Conservation (phyloP, 2,329 filamentous ascomycete genomes). For the Cladosporium velox region DNA sequence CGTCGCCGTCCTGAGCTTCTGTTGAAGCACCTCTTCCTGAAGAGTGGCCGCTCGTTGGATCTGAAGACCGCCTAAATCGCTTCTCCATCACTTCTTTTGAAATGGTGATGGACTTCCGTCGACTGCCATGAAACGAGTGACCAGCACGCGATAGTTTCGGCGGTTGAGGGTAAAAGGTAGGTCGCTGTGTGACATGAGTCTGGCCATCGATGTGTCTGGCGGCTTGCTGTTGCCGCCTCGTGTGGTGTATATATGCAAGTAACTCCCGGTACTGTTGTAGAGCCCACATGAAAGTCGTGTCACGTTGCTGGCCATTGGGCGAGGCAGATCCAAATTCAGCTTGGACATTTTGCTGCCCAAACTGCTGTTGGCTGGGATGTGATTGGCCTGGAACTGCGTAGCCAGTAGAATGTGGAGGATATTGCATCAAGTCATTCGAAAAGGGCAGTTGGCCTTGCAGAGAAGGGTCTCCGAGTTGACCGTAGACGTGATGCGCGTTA, state of each 20-base stretch:
- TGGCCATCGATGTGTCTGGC: slow-evolving; percentile 42
- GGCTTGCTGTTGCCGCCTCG: slow-evolving; percentile 43
- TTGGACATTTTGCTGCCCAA: slow-evolving; percentile 2
- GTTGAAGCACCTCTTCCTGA: not conserved
- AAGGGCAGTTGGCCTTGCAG: not conserved
- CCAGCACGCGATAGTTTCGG: slow-evolving; percentile 58
- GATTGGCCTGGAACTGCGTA: not conserved
- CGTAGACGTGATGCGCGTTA: not conserved
- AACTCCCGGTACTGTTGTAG: slow-evolving; percentile 52
- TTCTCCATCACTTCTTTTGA: slow-evolving; percentile 18
- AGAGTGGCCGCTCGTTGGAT: slow-evolving; percentile 13
- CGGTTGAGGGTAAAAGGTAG: slow-evolving; percentile 63
- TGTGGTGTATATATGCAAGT: slow-evolving; percentile 50
- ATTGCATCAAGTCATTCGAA: not conserved
- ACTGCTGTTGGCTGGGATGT: slow-evolving; percentile 10
- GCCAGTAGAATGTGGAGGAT: not conserved
- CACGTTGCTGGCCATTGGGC: slow-evolving; percentile 45
- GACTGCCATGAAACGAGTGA: slow-evolving; percentile 38
- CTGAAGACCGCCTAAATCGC: slow-evolving; percentile 18
- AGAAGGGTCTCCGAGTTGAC: not conserved
- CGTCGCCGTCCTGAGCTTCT: slow-evolving; percentile 14
- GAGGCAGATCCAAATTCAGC: slow-evolving; percentile 46
- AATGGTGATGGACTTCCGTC: slow-evolving; percentile 16
- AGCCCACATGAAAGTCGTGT: slow-evolving; percentile 50
- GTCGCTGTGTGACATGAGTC: slow-evolving; percentile 50